Evolutionary conservation across 805 yeast species (phyloP), one percentile per base, ranked within the genome.

Genomic region (Yamadazyma phyllophila): DNA sequence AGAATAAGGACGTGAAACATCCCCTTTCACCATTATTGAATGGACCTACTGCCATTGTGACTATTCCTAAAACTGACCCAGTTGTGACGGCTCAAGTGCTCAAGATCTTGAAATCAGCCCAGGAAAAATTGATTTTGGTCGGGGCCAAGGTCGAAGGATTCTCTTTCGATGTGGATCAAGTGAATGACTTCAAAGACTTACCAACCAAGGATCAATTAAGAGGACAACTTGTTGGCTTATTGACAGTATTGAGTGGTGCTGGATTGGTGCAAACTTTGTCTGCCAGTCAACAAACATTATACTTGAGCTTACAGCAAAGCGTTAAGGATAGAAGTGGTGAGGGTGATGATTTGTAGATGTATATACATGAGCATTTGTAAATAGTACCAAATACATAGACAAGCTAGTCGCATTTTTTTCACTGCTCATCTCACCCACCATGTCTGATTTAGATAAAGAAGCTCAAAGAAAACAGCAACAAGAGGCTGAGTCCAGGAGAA

Each of bases 11-110:
- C 30, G 67, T 67, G 7, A 60, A 63, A 20, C 96, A 88, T 63
- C 96, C 96, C 12, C 66, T 92, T 54, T 62, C 77, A 20, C 81
- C 83, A 8, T 71, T 90, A 44, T 75, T 94, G 48, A 69, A 70
- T 49, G 98, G 98, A 7, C 97, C 98, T 17, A 84, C 96, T 2
- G 95, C 95, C 1, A 74, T 87, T 8, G 80, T 92, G 46, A 63
- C 85, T 15, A 76, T 89, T 48, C 79, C 79, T 36, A 80, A 76
- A 49, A 71, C 85, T 30, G 84, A 89, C 52, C 97, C 97, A n/a
- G 56, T 67, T 12, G 68, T 71, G 15, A 87, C 91, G 9, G 78
- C 78, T 26, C 71, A 73, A 44, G 79, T 88, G 3, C 65, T 88
- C 55, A 83, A 79, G 57, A 61, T 81, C 26, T 60, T 90, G 40